These are phyloP conservation scores for Monosporascus sp. DNA, from an alignment of 2,329 filamentous ascomycete genomes.

Conservation along the genomic window DNA sequence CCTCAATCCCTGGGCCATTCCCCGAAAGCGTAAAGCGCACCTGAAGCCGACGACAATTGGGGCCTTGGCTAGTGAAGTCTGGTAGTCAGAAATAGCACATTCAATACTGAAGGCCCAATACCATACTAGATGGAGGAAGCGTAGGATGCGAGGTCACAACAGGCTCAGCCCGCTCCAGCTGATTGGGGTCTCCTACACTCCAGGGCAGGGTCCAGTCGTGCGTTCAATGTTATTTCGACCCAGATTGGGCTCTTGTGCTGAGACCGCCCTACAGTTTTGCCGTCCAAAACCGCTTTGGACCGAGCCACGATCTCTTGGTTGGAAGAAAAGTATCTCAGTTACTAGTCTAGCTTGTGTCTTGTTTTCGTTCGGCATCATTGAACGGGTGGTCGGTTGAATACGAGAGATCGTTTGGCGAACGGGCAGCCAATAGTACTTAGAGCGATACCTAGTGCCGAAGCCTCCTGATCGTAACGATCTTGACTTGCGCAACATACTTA, in stretches of 20 bases:
- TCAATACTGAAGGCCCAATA: not conserved
- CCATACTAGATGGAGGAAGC: not conserved
- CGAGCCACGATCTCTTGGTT: not conserved
- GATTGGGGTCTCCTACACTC: not conserved
- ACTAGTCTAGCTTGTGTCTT: too few species aligned
- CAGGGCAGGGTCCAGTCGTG: accelerated
- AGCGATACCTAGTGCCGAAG: too few species aligned
- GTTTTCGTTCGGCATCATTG: too few species aligned
- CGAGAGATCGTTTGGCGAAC: too few species aligned
- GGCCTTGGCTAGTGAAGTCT: constrained; percentile 2
- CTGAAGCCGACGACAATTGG: constrained; percentile 11
- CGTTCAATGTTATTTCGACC: not conserved
- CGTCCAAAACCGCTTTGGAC: not conserved
- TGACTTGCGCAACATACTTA: too few species aligned
- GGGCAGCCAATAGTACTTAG: too few species aligned
- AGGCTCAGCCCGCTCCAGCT: not conserved
- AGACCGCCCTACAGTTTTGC: not conserved
- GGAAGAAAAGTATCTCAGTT: not conserved
- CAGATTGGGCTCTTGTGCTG: not conserved
- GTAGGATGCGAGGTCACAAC: not conserved
- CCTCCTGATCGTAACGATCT: too few species aligned
- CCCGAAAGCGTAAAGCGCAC: constrained; percentile 13
- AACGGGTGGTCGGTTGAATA: too few species aligned
- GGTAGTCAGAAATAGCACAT: constrained; percentile 4
- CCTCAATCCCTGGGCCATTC: constrained; percentile 12